These are phyloP conservation scores for Erigeron philadelphicus DNA, from an alignment of 140 eudicot species.

Conservation along the genomic window DNA sequence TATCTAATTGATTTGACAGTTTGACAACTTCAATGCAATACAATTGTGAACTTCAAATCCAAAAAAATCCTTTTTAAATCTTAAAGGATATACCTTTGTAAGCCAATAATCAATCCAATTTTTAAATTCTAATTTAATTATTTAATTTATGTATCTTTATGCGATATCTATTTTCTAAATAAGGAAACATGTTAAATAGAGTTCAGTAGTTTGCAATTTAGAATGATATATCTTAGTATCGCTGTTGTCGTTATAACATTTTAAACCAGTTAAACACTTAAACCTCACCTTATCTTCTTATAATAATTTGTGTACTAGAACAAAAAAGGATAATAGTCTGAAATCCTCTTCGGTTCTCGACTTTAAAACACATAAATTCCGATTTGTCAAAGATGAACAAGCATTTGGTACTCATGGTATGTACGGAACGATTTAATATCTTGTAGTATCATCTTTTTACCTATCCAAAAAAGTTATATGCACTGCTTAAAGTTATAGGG, in stretches of 20 bases:
- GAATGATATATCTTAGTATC: neutral
- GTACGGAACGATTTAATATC: slow-evolving; percentile 1
- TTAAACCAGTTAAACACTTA: neutral
- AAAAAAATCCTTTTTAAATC: neutral
- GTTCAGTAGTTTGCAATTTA: slow-evolving; percentile 4
- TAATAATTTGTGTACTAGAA: neutral
- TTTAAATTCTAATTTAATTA: no score
- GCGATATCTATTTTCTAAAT: neutral
- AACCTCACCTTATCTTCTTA: slow-evolving; percentile 1
- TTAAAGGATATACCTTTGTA: neutral
- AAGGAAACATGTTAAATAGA: neutral
- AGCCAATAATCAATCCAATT: no score
- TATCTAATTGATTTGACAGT: slow-evolving; percentile 6
- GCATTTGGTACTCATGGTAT: neutral
- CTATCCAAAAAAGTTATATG: neutral
- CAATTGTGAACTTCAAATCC: neutral
- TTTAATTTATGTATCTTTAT: no score
- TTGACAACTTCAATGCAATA: slow-evolving; percentile 3
- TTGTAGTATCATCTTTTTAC: neutral
- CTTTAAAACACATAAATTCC: neutral
- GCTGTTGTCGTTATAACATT: neutral
- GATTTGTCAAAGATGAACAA: neutral
- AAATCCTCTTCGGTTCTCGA: neutral
- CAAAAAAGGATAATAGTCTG: slow-evolving; percentile 9
- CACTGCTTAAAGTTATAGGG: neutral